These are phyloP conservation scores for Trichoderma polysporum DNA, from an alignment of 2,329 filamentous ascomycete genomes.

Conservation along the genomic window DNA sequence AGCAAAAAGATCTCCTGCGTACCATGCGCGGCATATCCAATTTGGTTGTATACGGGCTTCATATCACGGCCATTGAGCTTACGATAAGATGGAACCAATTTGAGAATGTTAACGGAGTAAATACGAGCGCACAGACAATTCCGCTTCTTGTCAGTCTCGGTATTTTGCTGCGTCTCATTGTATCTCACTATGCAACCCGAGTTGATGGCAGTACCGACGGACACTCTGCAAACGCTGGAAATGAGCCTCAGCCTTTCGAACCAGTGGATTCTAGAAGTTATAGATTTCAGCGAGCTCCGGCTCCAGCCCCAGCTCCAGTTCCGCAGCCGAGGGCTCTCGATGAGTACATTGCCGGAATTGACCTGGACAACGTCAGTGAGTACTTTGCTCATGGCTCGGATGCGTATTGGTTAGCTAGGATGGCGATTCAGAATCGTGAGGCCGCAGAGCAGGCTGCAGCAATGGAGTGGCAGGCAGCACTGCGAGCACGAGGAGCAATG, in stretches of 20 bases:
- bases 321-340: neutral
- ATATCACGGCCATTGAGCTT: slow-evolving; percentile 36
- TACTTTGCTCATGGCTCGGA: slow-evolving; percentile 1
- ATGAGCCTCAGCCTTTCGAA: neutral
- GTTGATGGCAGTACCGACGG: slow-evolving; percentile 2
- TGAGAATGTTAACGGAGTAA: slow-evolving; percentile 27
- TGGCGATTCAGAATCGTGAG: slow-evolving; percentile 1
- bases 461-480: neutral
- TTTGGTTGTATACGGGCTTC: slow-evolving; percentile 30
- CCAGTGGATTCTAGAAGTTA: neutral
- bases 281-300: neutral
- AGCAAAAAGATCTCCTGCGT: slow-evolving; percentile 28
- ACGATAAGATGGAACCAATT: slow-evolving; percentile 37
- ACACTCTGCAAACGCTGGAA: neutral
- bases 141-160: slow-evolving; percentile 35
- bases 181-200: slow-evolving; percentile 25
- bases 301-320: neutral
- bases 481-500: neutral
- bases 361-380: slow-evolving; percentile 1
- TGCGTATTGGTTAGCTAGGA: slow-evolving; percentile 2
- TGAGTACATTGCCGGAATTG: neutral
- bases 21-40: slow-evolving; percentile 27
- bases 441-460: neutral
- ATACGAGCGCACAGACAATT: slow-evolving; percentile 33
- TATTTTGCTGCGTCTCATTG: slow-evolving; percentile 30